Evolutionary conservation across 176 grass and related monocot genomes (phyloP).

Genomic region (Alloteropsis semialata): DNA sequence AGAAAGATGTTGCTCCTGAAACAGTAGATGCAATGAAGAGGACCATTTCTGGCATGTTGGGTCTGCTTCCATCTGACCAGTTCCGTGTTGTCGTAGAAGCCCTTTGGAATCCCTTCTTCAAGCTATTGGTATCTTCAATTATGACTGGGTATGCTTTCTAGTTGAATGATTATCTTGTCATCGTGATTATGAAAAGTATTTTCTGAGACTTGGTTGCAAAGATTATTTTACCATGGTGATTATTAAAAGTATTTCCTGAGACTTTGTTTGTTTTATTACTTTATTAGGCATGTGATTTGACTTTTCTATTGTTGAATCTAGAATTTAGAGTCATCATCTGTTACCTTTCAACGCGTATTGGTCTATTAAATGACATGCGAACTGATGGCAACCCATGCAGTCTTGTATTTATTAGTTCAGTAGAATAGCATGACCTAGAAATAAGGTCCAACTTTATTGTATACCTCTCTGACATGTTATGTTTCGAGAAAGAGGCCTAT

Average conservation of each 20-base stretch:
- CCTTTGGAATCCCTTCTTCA: constrained; percentile 86
- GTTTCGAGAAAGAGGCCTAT: neutral
- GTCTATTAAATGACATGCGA: constrained; percentile 9
- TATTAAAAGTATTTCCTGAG: neutral
- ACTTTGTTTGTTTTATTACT: too few species aligned
- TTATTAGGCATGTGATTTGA: neutral
- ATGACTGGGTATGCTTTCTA: constrained; percentile 82
- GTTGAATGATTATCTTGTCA: neutral
- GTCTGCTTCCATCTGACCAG: constrained; percentile 93
- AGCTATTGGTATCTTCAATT: constrained; percentile 94
- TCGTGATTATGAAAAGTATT: constrained; percentile 5
- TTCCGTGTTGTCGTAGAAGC: constrained; percentile 88
- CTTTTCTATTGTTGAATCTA: neutral
- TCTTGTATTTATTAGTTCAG: constrained; percentile 7
- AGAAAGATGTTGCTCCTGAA: constrained; percentile 88
- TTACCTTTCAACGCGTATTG: neutral
- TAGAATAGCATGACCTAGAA: neutral
- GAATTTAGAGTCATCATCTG: neutral
- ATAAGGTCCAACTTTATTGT: neutral
- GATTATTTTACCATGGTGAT: neutral
- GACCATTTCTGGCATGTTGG: constrained; percentile 96
- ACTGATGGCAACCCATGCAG: neutral
- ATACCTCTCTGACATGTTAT: neutral
- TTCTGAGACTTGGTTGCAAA: neutral
- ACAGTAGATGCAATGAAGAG: constrained; percentile 96